phyloP scores from a whole-genome alignment of 2,329 filamentous ascomycete species.

The Meredithiella fracta region DNA sequence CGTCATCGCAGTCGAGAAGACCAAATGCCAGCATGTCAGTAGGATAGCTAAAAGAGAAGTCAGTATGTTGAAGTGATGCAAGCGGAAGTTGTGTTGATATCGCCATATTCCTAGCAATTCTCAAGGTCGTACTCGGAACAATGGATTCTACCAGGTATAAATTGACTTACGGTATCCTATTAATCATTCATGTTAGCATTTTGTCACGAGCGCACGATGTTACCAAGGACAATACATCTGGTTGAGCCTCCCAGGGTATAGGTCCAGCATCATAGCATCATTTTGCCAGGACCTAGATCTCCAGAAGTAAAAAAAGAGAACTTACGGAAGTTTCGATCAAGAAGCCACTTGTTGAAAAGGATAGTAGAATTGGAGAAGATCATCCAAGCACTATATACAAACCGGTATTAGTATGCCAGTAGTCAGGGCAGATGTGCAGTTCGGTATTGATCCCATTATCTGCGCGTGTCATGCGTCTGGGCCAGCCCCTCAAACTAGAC shows the following conservation, averaged over 20 bases:
- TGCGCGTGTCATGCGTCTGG: no score
- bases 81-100: neutral
- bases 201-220: neutral
- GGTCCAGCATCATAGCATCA: neutral
- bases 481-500: no score
- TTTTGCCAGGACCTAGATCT: neutral
- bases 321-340: slow-evolving; percentile 46
- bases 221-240: neutral
- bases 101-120: neutral
- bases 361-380: slow-evolving; percentile 72
- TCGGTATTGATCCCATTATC: no score
- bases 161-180: slow-evolving; percentile 22
- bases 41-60: slow-evolving; percentile 28
- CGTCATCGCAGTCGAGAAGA: slow-evolving; percentile 49
- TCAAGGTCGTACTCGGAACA: no score
- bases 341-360: slow-evolving; percentile 82
- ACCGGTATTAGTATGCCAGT: neutral
- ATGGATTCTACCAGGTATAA: no score
- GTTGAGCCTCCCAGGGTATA: neutral
- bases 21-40: slow-evolving; percentile 51
- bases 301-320: slow-evolving; percentile 9
- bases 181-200: neutral
- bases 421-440: neutral
- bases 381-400: slow-evolving; percentile 49
- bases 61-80: neutral